These are phyloP conservation scores for Mycena vulgaris DNA, from an alignment of 768 basidiomycete genomes.

Conservation along the genomic window DNA sequence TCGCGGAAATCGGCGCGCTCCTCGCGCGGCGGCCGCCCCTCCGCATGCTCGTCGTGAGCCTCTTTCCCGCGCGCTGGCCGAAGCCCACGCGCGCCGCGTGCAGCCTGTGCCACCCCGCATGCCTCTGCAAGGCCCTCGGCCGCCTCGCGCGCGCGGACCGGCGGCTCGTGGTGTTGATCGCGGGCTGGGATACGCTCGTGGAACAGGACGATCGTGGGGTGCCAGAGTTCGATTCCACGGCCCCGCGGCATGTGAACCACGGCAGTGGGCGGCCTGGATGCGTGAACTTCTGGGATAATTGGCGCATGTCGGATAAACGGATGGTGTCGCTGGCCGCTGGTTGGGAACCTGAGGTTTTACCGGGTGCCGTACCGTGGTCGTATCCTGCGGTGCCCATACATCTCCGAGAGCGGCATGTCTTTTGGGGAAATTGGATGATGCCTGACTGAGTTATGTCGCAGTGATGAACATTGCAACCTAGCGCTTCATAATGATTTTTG, in stretches of 20 bases:
- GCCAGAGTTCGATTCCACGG: not conserved
- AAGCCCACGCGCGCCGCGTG: not conserved
- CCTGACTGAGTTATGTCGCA: not conserved
- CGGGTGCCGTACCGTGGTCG: slow-evolving; percentile 4
- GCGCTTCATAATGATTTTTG: too few species aligned
- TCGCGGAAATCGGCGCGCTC: slow-evolving; percentile 48
- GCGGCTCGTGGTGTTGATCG: slow-evolving; percentile 16
- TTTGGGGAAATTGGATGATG: slow-evolving; percentile 25
- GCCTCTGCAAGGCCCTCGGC: slow-evolving; percentile 17
- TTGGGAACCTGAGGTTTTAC: slow-evolving; percentile 27
- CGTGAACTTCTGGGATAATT: slow-evolving; percentile 25
- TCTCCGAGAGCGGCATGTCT: not conserved
- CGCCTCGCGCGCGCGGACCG: slow-evolving; percentile 12
- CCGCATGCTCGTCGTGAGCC: slow-evolving; percentile 52
- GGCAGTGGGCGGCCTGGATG: slow-evolving; percentile 1
- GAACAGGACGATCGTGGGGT: not conserved
- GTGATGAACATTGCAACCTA: too few species aligned
- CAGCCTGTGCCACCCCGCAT: slow-evolving; percentile 18
- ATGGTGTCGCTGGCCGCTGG: slow-evolving; percentile 17
- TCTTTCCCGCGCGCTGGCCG: slow-evolving; percentile 46
- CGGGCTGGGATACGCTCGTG: slow-evolving; percentile 24
- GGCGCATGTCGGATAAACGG: slow-evolving; percentile 30
- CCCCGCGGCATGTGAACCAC: slow-evolving; percentile 4
- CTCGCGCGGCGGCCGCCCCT: slow-evolving; percentile 46
- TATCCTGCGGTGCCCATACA: not conserved